Evolutionary conservation across 805 yeast genomes (phyloP).

Genomic region (Monosporozyma unispora): DNA sequence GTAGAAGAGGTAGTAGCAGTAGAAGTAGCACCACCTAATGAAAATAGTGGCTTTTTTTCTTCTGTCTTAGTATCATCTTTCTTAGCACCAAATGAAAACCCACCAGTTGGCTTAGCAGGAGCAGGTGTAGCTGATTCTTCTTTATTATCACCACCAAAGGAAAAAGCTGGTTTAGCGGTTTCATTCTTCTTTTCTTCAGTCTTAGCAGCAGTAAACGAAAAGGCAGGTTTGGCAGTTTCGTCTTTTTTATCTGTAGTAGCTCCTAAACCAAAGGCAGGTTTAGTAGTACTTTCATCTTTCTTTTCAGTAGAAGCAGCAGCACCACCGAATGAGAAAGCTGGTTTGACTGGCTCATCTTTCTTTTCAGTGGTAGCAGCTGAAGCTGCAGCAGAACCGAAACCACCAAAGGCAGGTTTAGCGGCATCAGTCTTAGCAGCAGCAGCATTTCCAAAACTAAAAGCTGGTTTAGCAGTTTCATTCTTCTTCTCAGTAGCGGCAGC

Average conservation of each 20-base stretch:
- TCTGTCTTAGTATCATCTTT: conserved; percentile 10
- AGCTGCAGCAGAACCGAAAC: conserved; percentile 9
- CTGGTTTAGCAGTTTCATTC: conserved; percentile 2
- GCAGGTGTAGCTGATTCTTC: conserved; percentile 10
- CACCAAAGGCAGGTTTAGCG: conserved; percentile 8
- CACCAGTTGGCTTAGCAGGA: conserved; percentile 8
- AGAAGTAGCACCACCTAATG: conserved; percentile 8
- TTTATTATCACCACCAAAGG: conserved; percentile 27
- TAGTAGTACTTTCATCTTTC: neutral
- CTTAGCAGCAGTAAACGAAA: conserved; percentile 16
- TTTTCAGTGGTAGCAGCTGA: neutral
- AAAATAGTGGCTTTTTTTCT: conserved; percentile 9
- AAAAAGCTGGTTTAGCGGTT: conserved; percentile 14
- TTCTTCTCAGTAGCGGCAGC: conserved; percentile 4
- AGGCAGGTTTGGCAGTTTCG: conserved; percentile 12
- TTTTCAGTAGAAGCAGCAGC: conserved; percentile 3
- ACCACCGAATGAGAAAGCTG: conserved; percentile 14
- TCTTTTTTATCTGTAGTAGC: conserved; percentile 5
- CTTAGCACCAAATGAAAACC: conserved; percentile 24
- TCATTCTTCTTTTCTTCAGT: conserved; percentile 9
- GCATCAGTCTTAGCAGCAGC: conserved; percentile 1
- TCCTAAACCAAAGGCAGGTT: conserved; percentile 7
- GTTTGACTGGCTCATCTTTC: conserved; percentile 1
- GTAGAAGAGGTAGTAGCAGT: conserved; percentile 1
- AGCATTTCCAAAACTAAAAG: conserved; percentile 10